Evolutionary conservation across 1,284 basidiomycete species (phyloP).

Genomic region (Leccinum angustisporum): DNA sequence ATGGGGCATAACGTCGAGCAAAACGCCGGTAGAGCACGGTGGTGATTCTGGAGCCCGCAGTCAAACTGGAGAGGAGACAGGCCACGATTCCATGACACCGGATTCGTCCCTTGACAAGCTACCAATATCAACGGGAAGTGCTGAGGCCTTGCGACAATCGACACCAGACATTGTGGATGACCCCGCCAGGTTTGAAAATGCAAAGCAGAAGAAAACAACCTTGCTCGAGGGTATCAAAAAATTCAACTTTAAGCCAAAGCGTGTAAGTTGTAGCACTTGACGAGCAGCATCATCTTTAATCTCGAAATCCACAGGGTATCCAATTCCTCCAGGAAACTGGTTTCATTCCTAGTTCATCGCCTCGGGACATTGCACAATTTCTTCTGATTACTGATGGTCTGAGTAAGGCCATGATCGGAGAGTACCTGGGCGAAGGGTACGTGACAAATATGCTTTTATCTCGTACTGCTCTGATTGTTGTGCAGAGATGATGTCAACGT

Average conservation of each 20-base stretch:
- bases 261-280: constrained; percentile 45
- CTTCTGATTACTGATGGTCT: constrained; percentile 90
- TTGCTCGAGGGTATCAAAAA: constrained; percentile 94
- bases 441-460: constrained; percentile 28
- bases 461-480: constrained; percentile 10
- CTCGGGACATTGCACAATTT: constrained; percentile 86
- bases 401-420: constrained; percentile 95
- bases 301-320: constrained; percentile 61
- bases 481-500: constrained; percentile 82
- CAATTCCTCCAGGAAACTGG: constrained; percentile 88
- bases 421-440: constrained; percentile 96
- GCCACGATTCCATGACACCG: constrained; percentile 50
- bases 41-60: constrained; percentile 45
- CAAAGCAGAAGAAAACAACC: constrained; percentile 96
- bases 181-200: constrained; percentile 91
- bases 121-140: constrained; percentile 42
- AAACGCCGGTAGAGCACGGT: constrained; percentile 47
- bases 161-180: constrained; percentile 86
- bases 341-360: constrained; percentile 78
- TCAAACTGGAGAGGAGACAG: constrained; percentile 50
- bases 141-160: constrained; percentile 56
- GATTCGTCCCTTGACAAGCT: constrained; percentile 55
- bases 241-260: constrained; percentile 98
- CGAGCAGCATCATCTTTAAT: neutral
- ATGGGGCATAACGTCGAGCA: constrained; percentile 75